Conservation (phyloP, 768 basidiomycete species). For the Lepiota brunneoincarnata region DNA sequence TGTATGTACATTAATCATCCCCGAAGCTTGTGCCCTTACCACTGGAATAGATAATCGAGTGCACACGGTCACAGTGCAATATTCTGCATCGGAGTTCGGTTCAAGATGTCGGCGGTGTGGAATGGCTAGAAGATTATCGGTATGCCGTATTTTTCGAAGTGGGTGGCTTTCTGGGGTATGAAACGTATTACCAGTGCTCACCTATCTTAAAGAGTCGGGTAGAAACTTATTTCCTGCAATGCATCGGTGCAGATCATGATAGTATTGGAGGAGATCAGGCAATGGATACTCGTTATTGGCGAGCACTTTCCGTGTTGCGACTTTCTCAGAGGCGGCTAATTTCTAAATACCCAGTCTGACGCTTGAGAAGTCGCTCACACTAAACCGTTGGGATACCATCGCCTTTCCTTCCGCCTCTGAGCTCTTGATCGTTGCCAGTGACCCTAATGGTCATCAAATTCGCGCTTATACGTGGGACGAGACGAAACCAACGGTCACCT, state of each 20-base stretch:
- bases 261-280: slow-evolving; percentile 13
- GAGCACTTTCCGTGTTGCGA: neutral
- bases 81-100: slow-evolving; percentile 26
- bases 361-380: slow-evolving; percentile 5
- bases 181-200: neutral
- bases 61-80: slow-evolving; percentile 24
- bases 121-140: slow-evolving; percentile 37
- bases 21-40: neutral
- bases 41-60: slow-evolving; percentile 35
- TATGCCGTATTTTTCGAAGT: slow-evolving; percentile 43
- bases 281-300: slow-evolving; percentile 5
- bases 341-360: slow-evolving; percentile 5
- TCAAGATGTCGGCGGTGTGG: slow-evolving; percentile 25
- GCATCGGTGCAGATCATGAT: slow-evolving; percentile 34
- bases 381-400: slow-evolving; percentile 8
- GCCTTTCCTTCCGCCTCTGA: slow-evolving; percentile 12
- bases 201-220: slow-evolving; percentile 33
- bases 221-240: slow-evolving; percentile 33
- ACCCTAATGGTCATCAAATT: slow-evolving; percentile 26
- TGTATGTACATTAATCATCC: slow-evolving; percentile 25
- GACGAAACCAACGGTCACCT: neutral
- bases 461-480: slow-evolving; percentile 5
- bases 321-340: neutral
- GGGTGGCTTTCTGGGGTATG: neutral
- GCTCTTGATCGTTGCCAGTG: slow-evolving; percentile 1